These are phyloP conservation scores for Papiliotrema fonsecae DNA, from an alignment of 1,284 basidiomycete genomes.

Conservation along the genomic window DNA sequence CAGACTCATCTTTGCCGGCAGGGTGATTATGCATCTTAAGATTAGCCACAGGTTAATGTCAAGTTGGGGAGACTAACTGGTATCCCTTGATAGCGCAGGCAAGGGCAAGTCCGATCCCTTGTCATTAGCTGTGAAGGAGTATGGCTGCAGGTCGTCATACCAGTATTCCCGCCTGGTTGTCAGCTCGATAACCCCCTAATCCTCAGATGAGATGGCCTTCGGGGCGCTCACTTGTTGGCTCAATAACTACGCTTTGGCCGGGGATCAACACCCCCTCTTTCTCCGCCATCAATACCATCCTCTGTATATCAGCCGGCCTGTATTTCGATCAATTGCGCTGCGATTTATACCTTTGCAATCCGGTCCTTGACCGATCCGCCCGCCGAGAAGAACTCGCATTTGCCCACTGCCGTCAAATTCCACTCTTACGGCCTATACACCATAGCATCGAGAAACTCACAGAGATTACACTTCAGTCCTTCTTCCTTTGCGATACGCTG, in stretches of 20 bases:
- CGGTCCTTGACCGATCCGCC: slow-evolving; percentile 95
- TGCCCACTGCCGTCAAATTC: slow-evolving; percentile 50
- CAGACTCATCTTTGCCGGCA: slow-evolving; percentile 94
- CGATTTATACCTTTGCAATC: slow-evolving; percentile 64
- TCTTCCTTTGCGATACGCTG: slow-evolving; percentile 71
- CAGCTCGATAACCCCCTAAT: not conserved
- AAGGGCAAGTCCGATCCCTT: slow-evolving; percentile 86
- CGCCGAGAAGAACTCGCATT: slow-evolving; percentile 83
- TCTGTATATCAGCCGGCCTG: slow-evolving; percentile 30
- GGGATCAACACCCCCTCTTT: slow-evolving; percentile 76
- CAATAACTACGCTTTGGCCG: slow-evolving; percentile 86
- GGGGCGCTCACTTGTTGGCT: slow-evolving; percentile 56
- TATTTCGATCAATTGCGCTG: not conserved
- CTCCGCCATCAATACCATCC: slow-evolving; percentile 95
- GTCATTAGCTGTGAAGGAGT: not conserved
- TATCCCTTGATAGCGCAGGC: slow-evolving; percentile 63
- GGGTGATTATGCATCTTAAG: slow-evolving; percentile 69
- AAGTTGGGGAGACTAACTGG: slow-evolving; percentile 19
- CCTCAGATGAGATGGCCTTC: too few relatives aligned
- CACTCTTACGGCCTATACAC: not conserved
- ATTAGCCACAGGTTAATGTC: not conserved
- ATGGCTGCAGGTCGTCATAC: slow-evolving; percentile 49
- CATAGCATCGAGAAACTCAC: slow-evolving; percentile 53
- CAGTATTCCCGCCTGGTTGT: slow-evolving; percentile 73
- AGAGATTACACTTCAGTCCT: slow-evolving; percentile 81